These are phyloP conservation scores for Ustilago sp. DNA, from an alignment of 1,284 basidiomycete species.

Conservation along the genomic window DNA sequence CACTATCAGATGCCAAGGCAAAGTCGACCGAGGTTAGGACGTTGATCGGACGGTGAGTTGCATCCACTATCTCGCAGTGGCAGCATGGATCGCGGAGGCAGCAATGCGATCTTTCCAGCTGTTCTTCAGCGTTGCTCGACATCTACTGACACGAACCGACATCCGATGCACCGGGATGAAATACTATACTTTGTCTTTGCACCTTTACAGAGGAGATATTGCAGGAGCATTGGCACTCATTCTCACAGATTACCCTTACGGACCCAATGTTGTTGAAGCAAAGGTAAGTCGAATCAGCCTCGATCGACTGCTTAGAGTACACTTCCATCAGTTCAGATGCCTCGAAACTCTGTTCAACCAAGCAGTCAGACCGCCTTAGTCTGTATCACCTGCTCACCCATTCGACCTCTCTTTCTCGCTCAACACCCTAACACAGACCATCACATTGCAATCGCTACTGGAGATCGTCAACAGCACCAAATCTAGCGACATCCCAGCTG, in stretches of 20 bases:
- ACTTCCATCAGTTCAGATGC: neutral
- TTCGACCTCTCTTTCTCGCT: neutral
- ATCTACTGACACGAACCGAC: neutral
- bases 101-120: neutral
- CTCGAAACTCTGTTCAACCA: no score
- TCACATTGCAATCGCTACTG: constrained; percentile 85
- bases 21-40: constrained; percentile 81
- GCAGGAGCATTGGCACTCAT: constrained; percentile 56
- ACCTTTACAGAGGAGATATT: constrained; percentile 49
- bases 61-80: neutral
- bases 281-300: constrained; percentile 43
- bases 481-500: constrained; percentile 83
- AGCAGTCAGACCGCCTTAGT: no score
- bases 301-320: neutral
- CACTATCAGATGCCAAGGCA: constrained; percentile 80
- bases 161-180: neutral
- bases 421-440: constrained; percentile 23
- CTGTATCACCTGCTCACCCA: neutral
- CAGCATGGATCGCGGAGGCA: neutral
- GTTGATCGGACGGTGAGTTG: constrained; percentile 68
- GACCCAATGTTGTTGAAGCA: constrained; percentile 57
- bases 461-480: constrained; percentile 96
- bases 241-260: constrained; percentile 62
- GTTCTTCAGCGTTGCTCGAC: neutral
- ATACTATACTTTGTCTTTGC: neutral